phyloP scores from a whole-genome alignment of 441 rosid genomes.

The Mallotus repandus region DNA sequence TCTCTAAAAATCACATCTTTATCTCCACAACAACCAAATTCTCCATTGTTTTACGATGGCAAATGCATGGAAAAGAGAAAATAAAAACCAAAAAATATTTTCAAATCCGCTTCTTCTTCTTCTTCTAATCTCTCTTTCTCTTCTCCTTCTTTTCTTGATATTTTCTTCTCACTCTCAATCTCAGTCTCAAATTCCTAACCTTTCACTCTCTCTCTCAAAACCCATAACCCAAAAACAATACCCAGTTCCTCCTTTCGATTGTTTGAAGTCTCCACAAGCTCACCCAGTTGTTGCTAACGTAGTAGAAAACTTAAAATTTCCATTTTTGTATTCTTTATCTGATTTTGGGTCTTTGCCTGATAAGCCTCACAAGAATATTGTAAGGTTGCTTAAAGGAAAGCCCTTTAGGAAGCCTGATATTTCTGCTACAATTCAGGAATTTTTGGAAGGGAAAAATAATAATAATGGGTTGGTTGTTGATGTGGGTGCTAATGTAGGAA shows the following conservation, averaged over 20 bases:
- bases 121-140: constrained; percentile 27
- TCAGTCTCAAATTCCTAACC: constrained; percentile 18
- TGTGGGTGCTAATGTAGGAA: constrained; percentile 95
- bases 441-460: constrained; percentile 44
- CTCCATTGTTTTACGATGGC: constrained; percentile 41
- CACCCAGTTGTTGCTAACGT: constrained; percentile 85
- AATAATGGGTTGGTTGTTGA: constrained; percentile 68
- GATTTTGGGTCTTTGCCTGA: constrained; percentile 86
- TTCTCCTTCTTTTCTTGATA: constrained; percentile 35
- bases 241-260: constrained; percentile 61
- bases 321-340: constrained; percentile 75
- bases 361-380: constrained; percentile 94
- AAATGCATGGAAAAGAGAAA: constrained; percentile 79
- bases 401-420: constrained; percentile 85
- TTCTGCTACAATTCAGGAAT: constrained; percentile 72
- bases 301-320: constrained; percentile 78
- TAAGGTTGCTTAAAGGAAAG: constrained; percentile 86
- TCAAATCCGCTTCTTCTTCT: constrained; percentile 37
- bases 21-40: no score
- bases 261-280: constrained; percentile 74
- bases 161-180: constrained; percentile 37
- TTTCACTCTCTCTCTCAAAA: constrained; percentile 32
- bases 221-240: constrained; percentile 32
- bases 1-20: neutral
- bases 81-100: constrained; percentile 42